These are phyloP conservation scores for Axilococcus clingmanii DNA, from an alignment of 139 green algal species.

Conservation along the genomic window DNA sequence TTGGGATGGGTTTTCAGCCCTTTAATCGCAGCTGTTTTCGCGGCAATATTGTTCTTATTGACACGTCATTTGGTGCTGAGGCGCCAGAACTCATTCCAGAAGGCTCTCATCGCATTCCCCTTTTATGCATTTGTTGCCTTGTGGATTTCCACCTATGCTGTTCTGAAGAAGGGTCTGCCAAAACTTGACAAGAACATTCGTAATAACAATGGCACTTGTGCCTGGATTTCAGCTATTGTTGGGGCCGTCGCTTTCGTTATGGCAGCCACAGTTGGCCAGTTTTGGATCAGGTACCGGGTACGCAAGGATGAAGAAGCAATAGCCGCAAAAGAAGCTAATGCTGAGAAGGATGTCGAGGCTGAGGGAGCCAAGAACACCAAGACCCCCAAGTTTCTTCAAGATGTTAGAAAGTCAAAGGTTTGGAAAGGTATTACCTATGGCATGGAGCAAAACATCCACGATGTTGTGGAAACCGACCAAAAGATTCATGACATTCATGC, in stretches of 20 bases:
- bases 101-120: slow-evolving; percentile 9
- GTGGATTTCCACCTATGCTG: slow-evolving; percentile 46
- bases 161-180: slow-evolving; percentile 50
- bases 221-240: slow-evolving; percentile 10
- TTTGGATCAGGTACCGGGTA: slow-evolving; percentile 4
- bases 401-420: slow-evolving; percentile 21
- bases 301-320: slow-evolving; percentile 2
- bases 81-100: background rate
- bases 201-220: background rate
- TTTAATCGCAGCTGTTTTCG: slow-evolving; percentile 13
- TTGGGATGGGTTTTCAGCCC: slow-evolving; percentile 50
- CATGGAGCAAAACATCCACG: slow-evolving; percentile 13
- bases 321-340: background rate
- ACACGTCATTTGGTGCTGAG: slow-evolving; percentile 4
- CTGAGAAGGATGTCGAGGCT: background rate
- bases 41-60: slow-evolving; percentile 21
- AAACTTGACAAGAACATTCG: slow-evolving; percentile 10
- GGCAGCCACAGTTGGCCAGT: background rate
- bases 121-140: slow-evolving; percentile 27
- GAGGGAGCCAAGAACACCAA: background rate
- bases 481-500: slow-evolving; percentile 38
- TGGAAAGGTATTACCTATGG: slow-evolving; percentile 7
- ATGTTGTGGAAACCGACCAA: slow-evolving; percentile 1
- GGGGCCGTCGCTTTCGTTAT: slow-evolving; percentile 4
- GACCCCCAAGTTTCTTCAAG: slow-evolving; percentile 6